Conservation (phyloP, 2,329 filamentous ascomycete species). For the Leptographium flavum region DNA sequence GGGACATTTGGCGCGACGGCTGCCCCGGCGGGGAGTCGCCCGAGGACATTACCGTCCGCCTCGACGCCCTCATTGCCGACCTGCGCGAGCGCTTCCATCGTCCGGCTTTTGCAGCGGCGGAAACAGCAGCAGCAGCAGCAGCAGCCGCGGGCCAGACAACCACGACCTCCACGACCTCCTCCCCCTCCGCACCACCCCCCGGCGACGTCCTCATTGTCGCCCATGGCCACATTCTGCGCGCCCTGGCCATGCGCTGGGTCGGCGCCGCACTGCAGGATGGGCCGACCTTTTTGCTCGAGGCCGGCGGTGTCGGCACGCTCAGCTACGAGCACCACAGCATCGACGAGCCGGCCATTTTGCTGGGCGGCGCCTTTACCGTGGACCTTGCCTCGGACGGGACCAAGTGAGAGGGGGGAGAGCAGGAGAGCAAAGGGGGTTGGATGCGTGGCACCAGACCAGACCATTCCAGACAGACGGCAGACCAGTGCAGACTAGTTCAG, state of each 20-base stretch:
- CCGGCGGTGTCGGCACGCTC: slow-evolving; percentile 68
- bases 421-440: no score
- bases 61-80: slow-evolving; percentile 64
- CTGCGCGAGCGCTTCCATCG: slow-evolving; percentile 53
- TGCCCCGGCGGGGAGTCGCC: slow-evolving; percentile 77
- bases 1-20: slow-evolving; percentile 86
- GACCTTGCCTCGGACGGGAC: slow-evolving; percentile 13
- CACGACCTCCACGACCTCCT: slow-evolving; percentile 24
- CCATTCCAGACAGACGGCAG: no score
- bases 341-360: slow-evolving; percentile 63
- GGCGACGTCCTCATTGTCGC: slow-evolving; percentile 68
- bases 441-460: no score
- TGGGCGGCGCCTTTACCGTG: slow-evolving; percentile 57
- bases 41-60: slow-evolving; percentile 52
- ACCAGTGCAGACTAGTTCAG: no score
- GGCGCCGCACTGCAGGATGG: slow-evolving; percentile 60
- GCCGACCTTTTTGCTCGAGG: slow-evolving; percentile 71
- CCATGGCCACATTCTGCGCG: slow-evolving; percentile 78
- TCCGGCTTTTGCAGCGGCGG: slow-evolving; percentile 6
- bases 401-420: neutral
- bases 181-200: slow-evolving; percentile 6
- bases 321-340: slow-evolving; percentile 72
- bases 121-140: no score
- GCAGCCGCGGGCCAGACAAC: slow-evolving; percentile 20
- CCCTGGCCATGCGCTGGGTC: slow-evolving; percentile 79